Evolutionary conservation across 352 stramenopile genomes (phyloP), one percentile per base, ranked within the genome.

Genomic region (Phytophthora litchii): DNA sequence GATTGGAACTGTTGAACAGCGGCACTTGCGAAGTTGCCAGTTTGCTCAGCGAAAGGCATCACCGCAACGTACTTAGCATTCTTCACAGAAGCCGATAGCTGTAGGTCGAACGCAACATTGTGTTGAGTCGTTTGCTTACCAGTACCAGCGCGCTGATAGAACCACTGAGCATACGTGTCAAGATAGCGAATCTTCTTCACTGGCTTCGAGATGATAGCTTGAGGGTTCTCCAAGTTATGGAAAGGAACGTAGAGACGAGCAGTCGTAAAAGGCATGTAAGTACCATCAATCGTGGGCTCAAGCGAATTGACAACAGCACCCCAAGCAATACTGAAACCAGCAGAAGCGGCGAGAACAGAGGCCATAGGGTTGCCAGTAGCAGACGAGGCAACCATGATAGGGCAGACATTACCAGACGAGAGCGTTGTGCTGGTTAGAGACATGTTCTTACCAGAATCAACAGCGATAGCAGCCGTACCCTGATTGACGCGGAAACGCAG

Each of bases 121-220:
- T 32, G 7, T 16, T 60, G 52, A 44, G 16, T 38, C 12, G 31
- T 19, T 4, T 23, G 2, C 17, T 36, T 25, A 38, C 41, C 51
- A 6, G 21, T 51, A 46, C 51, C 51, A 25, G 51, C 51, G 1
- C 51, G 51, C 20, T 60, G 51, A 11, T 60, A 46, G 11, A 60
- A 53, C 32, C 31, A 60, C 32, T 60, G 52, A 27, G 52, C 32
- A 41, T 60, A 60, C 1, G 2, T 29, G 20, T 60, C 42, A 6
- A 20, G 19, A 31, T 60, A 60, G 16, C 52, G 52, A 41, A 60
- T 20, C 32, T 43, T 52, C 52, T 60, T 60, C 1, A 54, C 21
- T 2, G 54, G 54, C 34, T 61, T 61, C 0, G 34, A 42, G 13
- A 59, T 59, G 7, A 59, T 43, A 5, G 51, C 51, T 29, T 51